Evolutionary conservation across 257 asterid species (phyloP).

Genomic region (Leptodermis oblonga): DNA sequence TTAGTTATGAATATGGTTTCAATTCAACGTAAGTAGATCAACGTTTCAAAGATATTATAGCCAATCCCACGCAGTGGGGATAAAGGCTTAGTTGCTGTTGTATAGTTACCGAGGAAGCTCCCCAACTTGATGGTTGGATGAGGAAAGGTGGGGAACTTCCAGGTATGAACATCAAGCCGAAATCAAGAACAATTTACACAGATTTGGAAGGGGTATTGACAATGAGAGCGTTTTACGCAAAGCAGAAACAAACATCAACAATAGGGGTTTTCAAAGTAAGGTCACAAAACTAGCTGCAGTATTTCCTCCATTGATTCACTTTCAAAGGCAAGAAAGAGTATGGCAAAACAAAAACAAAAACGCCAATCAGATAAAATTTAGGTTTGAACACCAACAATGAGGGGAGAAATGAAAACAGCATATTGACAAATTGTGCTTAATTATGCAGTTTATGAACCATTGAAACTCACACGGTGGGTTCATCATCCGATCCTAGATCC

Average conservation of each 20-base stretch:
- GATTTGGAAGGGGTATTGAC: not conserved
- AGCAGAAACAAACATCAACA: not conserved
- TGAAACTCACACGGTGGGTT: constrained; percentile 43
- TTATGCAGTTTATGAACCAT: not conserved
- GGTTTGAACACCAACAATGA: not conserved
- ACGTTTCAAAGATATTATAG: not conserved
- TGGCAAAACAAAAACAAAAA: not conserved
- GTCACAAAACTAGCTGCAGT: not conserved
- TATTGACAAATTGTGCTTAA: not conserved
- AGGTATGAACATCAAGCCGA: not conserved
- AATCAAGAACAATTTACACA: not conserved
- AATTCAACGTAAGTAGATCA: not conserved
- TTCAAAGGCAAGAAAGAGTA: not conserved
- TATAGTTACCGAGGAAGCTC: not conserved
- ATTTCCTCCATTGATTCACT: not conserved
- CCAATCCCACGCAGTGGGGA: not conserved
- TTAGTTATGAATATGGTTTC: constrained; percentile 1
- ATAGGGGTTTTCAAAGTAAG: not conserved
- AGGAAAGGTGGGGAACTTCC: not conserved
- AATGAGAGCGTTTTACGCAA: not conserved
- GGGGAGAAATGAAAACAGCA: not conserved
- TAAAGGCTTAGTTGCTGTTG: not conserved
- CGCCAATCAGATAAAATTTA: not conserved
- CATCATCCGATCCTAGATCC: constrained; percentile 19
- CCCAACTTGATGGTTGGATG: not conserved